Percentiles rank a stretch among this genome's conserved stretches.
Conservation (phyloP, 2,329 filamentous ascomycete genomes). For the Nakataea oryzae region DNA sequence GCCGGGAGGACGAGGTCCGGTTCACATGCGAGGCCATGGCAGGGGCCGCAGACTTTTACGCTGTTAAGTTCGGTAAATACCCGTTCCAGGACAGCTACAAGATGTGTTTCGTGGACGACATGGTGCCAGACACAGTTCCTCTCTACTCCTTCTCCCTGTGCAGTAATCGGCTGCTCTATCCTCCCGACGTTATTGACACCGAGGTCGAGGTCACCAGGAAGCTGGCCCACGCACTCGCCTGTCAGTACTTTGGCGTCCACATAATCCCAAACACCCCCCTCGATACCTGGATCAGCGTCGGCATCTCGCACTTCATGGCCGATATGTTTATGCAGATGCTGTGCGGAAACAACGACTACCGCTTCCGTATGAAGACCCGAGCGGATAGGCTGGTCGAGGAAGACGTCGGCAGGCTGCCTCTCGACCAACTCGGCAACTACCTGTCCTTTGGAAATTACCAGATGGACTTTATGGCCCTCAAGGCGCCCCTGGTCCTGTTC, state of each 20-base stretch:
- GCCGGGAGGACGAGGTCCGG: constrained; percentile 68
- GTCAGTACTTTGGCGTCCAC: constrained; percentile 90
- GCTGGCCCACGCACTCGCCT: constrained; percentile 74
- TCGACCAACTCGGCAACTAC: constrained; percentile 68
- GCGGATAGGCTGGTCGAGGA: constrained; percentile 73
- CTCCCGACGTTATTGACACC: constrained; percentile 74
- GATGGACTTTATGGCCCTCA: constrained; percentile 80
- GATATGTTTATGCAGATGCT: constrained; percentile 85
- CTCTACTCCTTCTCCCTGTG: constrained; percentile 79
- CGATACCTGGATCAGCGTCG: constrained; percentile 84
- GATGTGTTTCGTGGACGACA: constrained; percentile 87
- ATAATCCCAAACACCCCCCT: constrained; percentile 72
- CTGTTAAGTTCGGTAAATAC: constrained; percentile 78
- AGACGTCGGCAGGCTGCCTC: constrained; percentile 72
- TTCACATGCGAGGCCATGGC: constrained; percentile 83
- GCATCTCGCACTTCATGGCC: constrained; percentile 89
- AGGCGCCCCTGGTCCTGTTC: constrained; percentile 83
- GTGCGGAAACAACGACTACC: constrained; percentile 90
- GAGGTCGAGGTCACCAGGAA: constrained; percentile 72
- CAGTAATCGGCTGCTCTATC: constrained; percentile 77
- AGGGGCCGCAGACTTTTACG: constrained; percentile 82
- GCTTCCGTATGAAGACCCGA: constrained; percentile 78
- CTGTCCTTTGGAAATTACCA: constrained; percentile 78
- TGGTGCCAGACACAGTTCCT: constrained; percentile 62
- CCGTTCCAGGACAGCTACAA: constrained; percentile 81